Conservation (phyloP, 1,139 yeast genomes). For the Zygotorulaspora mrakii region DNA sequence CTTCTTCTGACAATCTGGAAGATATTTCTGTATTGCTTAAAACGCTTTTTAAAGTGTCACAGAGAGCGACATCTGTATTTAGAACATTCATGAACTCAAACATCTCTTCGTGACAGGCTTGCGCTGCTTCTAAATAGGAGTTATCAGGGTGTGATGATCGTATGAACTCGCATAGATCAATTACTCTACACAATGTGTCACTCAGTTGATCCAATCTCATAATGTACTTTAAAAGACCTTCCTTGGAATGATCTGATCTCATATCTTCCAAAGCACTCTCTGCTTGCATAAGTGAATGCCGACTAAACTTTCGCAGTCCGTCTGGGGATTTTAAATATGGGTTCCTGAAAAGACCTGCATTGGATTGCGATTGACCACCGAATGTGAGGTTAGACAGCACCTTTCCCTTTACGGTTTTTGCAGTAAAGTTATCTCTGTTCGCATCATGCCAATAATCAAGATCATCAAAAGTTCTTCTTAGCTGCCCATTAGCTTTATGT, state of each 20-base stretch:
- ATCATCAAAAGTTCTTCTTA: conserved; percentile 23
- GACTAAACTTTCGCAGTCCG: conserved; percentile 68
- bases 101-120: conserved; percentile 80
- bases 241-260: conserved; percentile 44
- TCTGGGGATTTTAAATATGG: conserved; percentile 62
- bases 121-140: conserved; percentile 75
- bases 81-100: conserved; percentile 91
- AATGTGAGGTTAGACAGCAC: conserved; percentile 11
- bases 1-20: conserved; percentile 56
- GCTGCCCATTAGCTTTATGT: neutral
- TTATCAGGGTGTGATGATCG: conserved; percentile 82
- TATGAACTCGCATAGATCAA: conserved; percentile 90
- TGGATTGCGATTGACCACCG: conserved; percentile 8
- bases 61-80: conserved; percentile 78
- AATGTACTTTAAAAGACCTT: conserved; percentile 54
- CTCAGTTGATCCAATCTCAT: conserved; percentile 76
- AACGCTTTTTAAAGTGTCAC: conserved; percentile 54
- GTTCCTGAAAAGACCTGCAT: conserved; percentile 71
- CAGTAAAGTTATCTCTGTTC: conserved; percentile 12
- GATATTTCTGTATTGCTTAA: conserved; percentile 44
- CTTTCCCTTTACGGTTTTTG: conserved; percentile 7
- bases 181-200: conserved; percentile 85
- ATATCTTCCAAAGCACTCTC: conserved; percentile 56
- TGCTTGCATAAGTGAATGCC: conserved; percentile 60
- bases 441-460: conserved; percentile 22